A percentile compares a stretch with the other conserved stretches of the same genome.
Conservation (phyloP, 2,329 filamentous ascomycete genomes). For the Elsinoe perseae region DNA sequence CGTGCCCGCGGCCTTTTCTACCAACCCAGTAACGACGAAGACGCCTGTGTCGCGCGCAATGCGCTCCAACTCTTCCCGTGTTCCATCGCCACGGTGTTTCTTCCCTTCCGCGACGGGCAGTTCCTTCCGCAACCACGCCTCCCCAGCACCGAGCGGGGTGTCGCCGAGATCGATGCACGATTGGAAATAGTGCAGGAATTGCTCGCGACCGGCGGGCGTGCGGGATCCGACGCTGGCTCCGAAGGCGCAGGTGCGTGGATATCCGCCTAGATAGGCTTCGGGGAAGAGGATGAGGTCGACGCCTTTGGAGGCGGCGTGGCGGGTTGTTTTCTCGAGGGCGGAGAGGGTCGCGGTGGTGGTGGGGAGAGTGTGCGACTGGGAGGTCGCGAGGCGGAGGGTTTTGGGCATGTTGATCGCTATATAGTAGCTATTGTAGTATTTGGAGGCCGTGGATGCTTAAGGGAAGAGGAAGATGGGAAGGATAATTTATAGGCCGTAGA, state of each 20-base stretch:
- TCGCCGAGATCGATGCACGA: slow-evolving; percentile 77
- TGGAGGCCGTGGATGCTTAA: neutral
- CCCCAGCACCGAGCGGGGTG: slow-evolving; percentile 60
- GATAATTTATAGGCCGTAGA: neutral
- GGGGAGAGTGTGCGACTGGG: slow-evolving; percentile 41
- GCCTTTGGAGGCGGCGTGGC: slow-evolving; percentile 51
- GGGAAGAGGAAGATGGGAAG: neutral
- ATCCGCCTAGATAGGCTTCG: slow-evolving; percentile 86
- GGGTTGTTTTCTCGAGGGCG: slow-evolving; percentile 56
- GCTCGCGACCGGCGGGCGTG: slow-evolving; percentile 62
- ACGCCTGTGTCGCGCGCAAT: slow-evolving; percentile 71
- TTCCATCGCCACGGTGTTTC: slow-evolving; percentile 60
- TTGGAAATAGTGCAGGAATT: slow-evolving; percentile 74
- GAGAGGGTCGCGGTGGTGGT: slow-evolving; percentile 53
- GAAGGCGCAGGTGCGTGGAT: slow-evolving; percentile 74
- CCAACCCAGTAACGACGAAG: slow-evolving; percentile 70
- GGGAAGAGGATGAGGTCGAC: slow-evolving; percentile 76
- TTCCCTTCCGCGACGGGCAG: slow-evolving; percentile 44
- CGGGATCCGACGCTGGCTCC: slow-evolving; percentile 67
- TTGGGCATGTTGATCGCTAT: slow-evolving; percentile 31
- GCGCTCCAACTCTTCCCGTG: slow-evolving; percentile 68
- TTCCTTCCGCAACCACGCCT: slow-evolving; percentile 60
- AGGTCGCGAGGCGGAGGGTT: slow-evolving; percentile 40
- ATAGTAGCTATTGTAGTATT: neutral
- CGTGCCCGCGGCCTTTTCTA: slow-evolving; percentile 73